A percentile compares a stretch with the other conserved stretches of the same genome.
phyloP scores from a whole-genome alignment of 768 basidiomycete genomes.

The Phaeotremella skinneri region DNA sequence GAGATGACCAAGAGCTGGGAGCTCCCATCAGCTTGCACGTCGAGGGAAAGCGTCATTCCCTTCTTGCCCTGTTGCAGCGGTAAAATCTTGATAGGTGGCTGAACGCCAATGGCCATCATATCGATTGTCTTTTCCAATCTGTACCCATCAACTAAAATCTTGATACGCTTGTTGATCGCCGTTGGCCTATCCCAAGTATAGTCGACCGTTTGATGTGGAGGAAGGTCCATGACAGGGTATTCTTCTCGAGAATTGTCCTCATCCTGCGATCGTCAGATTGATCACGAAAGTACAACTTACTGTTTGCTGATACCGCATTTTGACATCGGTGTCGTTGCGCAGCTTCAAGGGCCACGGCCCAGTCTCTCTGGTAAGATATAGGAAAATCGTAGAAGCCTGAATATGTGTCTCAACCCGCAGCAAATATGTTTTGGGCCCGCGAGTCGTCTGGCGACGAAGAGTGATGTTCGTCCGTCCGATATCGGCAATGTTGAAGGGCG shows the following conservation, averaged over 20 bases:
- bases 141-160: conserved; percentile 62
- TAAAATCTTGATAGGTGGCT: conserved; percentile 70
- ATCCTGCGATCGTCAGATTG: conserved; percentile 21
- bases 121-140: conserved; percentile 66
- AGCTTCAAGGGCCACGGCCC: conserved; percentile 85
- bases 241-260: conserved; percentile 53
- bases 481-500: conserved; percentile 86
- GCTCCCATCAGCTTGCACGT: conserved; percentile 83
- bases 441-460: conserved; percentile 22
- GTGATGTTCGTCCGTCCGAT: conserved; percentile 63
- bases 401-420: conserved; percentile 75
- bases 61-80: conserved; percentile 52
- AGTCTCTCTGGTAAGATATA: conserved; percentile 65
- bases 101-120: conserved; percentile 91
- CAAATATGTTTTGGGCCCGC: conserved; percentile 56
- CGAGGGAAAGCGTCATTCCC: conserved; percentile 73
- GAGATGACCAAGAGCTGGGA: conserved; percentile 83
- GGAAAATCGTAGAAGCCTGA: conserved; percentile 82
- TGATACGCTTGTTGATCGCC: conserved; percentile 72
- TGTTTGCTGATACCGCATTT: conserved; percentile 69
- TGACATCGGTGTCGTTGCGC: conserved; percentile 79
- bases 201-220: conserved; percentile 58
- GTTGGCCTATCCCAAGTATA: conserved; percentile 97
- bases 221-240: conserved; percentile 52
- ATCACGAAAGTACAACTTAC: conserved; percentile 53